Evolutionary conservation across 805 yeast genomes (phyloP).

Genomic region (Ogataea paraovalis): DNA sequence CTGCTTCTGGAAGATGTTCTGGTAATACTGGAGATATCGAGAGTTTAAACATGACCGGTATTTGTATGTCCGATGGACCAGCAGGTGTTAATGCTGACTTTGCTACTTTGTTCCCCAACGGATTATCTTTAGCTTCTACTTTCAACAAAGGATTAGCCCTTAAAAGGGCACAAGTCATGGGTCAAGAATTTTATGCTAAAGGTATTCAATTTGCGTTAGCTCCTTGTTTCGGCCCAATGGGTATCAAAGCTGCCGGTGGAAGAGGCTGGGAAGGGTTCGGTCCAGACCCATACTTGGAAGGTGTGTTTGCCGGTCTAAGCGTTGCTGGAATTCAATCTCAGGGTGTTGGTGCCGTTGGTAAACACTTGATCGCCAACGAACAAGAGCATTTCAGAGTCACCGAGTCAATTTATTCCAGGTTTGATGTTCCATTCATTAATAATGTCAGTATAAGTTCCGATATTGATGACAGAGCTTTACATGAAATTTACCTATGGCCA

Average conservation of each 20-base stretch:
- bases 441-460: constrained; percentile 44
- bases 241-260: constrained; percentile 59
- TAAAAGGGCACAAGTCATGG: constrained; percentile 53
- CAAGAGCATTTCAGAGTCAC: constrained; percentile 58
- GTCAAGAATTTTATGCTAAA: constrained; percentile 48
- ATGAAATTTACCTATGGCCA: constrained; percentile 62
- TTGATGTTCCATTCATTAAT: constrained; percentile 39
- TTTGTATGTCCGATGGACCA: constrained; percentile 63
- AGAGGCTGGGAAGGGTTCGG: constrained; percentile 65
- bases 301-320: constrained; percentile 48
- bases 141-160: constrained; percentile 50
- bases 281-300: constrained; percentile 58
- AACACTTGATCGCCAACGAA: constrained; percentile 57
- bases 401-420: background rate
- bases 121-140: constrained; percentile 54
- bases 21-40: constrained; percentile 63
- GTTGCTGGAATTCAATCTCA: constrained; percentile 54
- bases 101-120: constrained; percentile 55
- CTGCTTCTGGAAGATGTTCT: constrained; percentile 7
- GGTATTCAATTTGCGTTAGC: constrained; percentile 56
- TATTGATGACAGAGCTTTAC: constrained; percentile 58
- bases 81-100: constrained; percentile 58
- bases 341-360: constrained; percentile 54
- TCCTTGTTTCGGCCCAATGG: constrained; percentile 59
- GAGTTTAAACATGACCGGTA: constrained; percentile 48